phyloP scores from a whole-genome alignment of 345 rosid genomes.

The Pugionium cornutum region DNA sequence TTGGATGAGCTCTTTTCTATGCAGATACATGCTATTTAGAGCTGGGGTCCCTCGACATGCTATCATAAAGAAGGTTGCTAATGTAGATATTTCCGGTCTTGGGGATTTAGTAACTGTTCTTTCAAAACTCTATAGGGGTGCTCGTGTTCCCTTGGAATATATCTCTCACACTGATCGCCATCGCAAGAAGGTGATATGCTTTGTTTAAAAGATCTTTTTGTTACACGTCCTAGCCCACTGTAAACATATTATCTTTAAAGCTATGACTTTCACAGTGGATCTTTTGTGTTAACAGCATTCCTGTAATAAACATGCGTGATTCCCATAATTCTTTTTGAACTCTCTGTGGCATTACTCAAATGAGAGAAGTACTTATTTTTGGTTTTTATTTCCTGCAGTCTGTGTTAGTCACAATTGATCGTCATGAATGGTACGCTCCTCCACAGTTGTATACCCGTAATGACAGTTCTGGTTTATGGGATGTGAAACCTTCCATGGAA shows the following conservation, averaged over 20 bases:
- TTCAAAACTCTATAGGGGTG: conserved; percentile 71
- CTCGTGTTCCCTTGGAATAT: conserved; percentile 90
- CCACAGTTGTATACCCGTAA: conserved; percentile 89
- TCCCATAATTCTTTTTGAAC: conserved; percentile 13
- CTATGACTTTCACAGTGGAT: not conserved
- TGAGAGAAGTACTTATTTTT: conserved; percentile 27
- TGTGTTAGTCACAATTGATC: conserved; percentile 79
- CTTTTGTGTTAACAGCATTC: conserved; percentile 10
- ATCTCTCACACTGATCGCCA: conserved; percentile 81
- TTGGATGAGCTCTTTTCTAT: conserved; percentile 22
- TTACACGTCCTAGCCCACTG: conserved; percentile 15
- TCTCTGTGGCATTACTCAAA: conserved; percentile 19
- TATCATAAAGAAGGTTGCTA: conserved; percentile 85
- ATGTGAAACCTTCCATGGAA: conserved; percentile 59
- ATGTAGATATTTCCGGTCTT: conserved; percentile 70
- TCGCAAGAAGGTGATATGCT: conserved; percentile 71
- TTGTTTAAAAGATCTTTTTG: not conserved
- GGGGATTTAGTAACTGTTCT: conserved; percentile 67
- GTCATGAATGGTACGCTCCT: conserved; percentile 96
- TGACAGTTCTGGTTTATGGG: conserved; percentile 89
- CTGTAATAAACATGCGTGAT: conserved; percentile 20
- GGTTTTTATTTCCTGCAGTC: conserved; percentile 57
- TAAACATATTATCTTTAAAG: not conserved
- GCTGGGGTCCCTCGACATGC: conserved; percentile 99
- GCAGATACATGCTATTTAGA: conserved; percentile 89